Percentiles rank a stretch among this genome's conserved stretches.
phyloP scores from a whole-genome alignment of 306 rosid species.

The Cicer pinnatifidum region DNA sequence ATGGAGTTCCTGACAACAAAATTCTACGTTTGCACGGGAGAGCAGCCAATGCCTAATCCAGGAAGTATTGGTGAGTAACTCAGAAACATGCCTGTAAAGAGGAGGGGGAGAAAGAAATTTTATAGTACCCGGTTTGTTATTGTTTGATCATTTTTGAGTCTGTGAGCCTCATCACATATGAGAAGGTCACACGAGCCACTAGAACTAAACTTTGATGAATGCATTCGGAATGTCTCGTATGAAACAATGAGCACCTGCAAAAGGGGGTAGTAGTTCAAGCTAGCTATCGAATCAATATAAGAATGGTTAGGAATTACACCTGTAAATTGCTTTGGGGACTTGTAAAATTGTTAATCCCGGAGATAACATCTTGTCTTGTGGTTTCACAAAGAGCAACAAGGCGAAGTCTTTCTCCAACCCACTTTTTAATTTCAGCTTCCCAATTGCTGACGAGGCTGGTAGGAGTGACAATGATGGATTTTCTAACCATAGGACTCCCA shows the following conservation, averaged over 20 bases:
- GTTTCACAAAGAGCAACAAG: constrained; percentile 89
- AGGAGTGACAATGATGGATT: constrained; percentile 92
- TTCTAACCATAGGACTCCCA: constrained; percentile 81
- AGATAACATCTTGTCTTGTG: constrained; percentile 80
- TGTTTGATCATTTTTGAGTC: constrained; percentile 95
- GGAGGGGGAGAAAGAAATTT: neutral
- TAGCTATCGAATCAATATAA: constrained; percentile 28
- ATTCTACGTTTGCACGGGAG: constrained; percentile 82
- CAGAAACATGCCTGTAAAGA: constrained; percentile 2
- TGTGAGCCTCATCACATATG: constrained; percentile 97
- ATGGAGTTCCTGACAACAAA: constrained; percentile 95
- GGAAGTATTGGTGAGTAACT: constrained; percentile 40
- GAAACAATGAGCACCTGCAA: constrained; percentile 87
- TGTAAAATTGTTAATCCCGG: constrained; percentile 75
- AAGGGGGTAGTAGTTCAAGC: constrained; percentile 24
- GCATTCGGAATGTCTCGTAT: constrained; percentile 94
- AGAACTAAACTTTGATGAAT: constrained; percentile 73
- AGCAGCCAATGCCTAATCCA: constrained; percentile 84
- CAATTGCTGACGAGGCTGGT: constrained; percentile 98
- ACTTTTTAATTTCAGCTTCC: constrained; percentile 95
- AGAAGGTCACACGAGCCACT: constrained; percentile 85
- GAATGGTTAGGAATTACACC: constrained; percentile 49
- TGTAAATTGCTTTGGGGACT: constrained; percentile 65
- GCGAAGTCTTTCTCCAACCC: constrained; percentile 83
- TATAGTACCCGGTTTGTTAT: constrained; percentile 83